Evolutionary conservation across 495 filamentous ascomycete species (phyloP).

Genomic region (Extremus antarcticus): DNA sequence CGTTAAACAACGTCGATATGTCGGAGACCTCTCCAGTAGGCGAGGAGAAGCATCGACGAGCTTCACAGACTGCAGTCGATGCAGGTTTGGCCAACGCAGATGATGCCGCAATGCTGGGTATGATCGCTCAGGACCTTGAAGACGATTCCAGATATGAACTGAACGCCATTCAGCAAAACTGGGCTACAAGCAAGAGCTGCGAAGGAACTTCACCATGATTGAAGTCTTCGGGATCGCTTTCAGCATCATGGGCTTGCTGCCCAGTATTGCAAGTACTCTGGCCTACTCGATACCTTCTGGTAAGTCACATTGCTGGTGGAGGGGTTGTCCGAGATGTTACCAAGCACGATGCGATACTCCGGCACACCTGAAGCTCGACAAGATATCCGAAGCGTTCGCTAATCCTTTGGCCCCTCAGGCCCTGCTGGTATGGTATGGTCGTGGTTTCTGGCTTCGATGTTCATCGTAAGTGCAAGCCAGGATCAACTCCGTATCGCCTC

Average conservation of each 20-base stretch:
- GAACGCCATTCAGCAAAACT: constrained; percentile 35
- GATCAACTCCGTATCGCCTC: background rate
- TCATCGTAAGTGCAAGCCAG: constrained; percentile 32
- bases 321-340: no score
- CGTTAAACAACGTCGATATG: background rate
- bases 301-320: no score
- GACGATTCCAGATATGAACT: background rate
- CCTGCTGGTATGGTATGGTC: constrained; percentile 64
- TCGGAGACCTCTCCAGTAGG: background rate
- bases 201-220: constrained; percentile 53
- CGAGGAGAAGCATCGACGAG: background rate
- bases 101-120: constrained; percentile 18
- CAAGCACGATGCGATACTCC: no score
- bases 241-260: constrained; percentile 62
- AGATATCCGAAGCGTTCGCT: no score
- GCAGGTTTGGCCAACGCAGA: constrained; percentile 16
- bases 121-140: background rate
- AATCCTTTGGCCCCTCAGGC: no score
- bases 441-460: constrained; percentile 51
- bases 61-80: background rate
- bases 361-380: no score
- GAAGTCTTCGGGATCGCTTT: constrained; percentile 65
- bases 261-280: constrained; percentile 56
- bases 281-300: constrained; percentile 55
- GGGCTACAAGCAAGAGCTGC: constrained; percentile 62